Evolutionary conservation across 129 eudicot species (phyloP), one percentile per base, ranked within the genome.

Genomic region (Heracleum sosnowskyi): DNA sequence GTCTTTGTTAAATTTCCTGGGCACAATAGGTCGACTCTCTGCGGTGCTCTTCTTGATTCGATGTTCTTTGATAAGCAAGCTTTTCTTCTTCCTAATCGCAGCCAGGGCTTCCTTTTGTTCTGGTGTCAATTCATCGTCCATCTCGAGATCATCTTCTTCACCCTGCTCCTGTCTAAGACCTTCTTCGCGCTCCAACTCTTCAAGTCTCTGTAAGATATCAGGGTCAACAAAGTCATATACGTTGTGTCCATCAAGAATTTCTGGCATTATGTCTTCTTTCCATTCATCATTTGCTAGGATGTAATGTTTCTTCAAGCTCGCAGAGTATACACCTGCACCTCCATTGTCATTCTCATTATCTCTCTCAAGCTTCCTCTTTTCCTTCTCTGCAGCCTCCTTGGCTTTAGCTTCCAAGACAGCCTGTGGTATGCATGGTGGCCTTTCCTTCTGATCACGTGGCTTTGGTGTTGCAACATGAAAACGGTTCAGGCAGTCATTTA

Each of bases 251-350:
- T 94, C 96, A 16, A 94, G 88, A 36, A 94, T 89, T 84, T 94
- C 98, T 0, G 98, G 96, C 87, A 94, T 89, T 68, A 81, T 83
- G 71, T 94, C 98, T 70, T 88, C 92, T 72, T 94, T 94, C 97
- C 97, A 91, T 18, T 94, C 97, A 44, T 91, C 96, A 15, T 90
- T 3, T 41, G 97, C 98, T 1, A 94, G 85, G n/a, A 94, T 81
- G 79, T 91, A 94, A 74, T 88, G 88, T 85, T 94, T 94, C 84
- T 82, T 94, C 84, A 94, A 81, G 87, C 92, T 91, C n/a, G 97
- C 97, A 22, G 97, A 91, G 81, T 94, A 94, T 28, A 94, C 98
- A 83, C 98, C 98, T 0, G 98, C 98, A 76, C 98, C 98, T 17
- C 98, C 98, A 77, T 91, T 89, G 81, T 94, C 97, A 44, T 94